These are phyloP conservation scores for Abrus precatorius DNA, from an alignment of 306 rosid species.

Conservation along the genomic window DNA sequence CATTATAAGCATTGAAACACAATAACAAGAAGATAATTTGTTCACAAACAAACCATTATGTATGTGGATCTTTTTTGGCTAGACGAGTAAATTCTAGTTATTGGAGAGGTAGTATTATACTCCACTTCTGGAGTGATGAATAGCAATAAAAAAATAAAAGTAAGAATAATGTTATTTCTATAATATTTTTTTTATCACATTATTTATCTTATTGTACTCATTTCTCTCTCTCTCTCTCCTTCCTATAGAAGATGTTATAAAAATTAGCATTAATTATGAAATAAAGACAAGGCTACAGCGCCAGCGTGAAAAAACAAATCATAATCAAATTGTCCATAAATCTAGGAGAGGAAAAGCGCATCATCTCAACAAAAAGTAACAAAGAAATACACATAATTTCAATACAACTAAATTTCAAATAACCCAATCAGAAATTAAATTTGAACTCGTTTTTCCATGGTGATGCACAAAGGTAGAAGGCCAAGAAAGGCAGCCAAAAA, in stretches of 20 bases:
- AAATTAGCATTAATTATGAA: too few relatives aligned
- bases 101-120: neutral
- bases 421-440: neutral
- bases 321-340: slow-evolving; percentile 13
- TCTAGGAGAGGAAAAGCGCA: slow-evolving; percentile 10
- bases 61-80: too few relatives aligned
- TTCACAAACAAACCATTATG: neutral
- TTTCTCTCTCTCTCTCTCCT: too few relatives aligned
- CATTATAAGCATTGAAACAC: neutral
- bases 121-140: too few relatives aligned
- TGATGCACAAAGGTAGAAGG: neutral
- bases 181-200: too few relatives aligned
- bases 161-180: too few relatives aligned
- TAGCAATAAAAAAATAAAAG: too few relatives aligned
- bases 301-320: neutral
- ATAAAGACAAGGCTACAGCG: neutral
- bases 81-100: neutral
- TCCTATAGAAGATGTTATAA: too few relatives aligned
- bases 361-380: neutral
- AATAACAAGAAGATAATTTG: neutral
- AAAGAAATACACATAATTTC: neutral
- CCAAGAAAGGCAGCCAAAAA: neutral
- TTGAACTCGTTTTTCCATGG: neutral
- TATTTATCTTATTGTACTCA: too few relatives aligned
- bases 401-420: neutral